phyloP scores from a whole-genome alignment of 139 green algal genomes.

The Haematococcus lacustris region DNA sequence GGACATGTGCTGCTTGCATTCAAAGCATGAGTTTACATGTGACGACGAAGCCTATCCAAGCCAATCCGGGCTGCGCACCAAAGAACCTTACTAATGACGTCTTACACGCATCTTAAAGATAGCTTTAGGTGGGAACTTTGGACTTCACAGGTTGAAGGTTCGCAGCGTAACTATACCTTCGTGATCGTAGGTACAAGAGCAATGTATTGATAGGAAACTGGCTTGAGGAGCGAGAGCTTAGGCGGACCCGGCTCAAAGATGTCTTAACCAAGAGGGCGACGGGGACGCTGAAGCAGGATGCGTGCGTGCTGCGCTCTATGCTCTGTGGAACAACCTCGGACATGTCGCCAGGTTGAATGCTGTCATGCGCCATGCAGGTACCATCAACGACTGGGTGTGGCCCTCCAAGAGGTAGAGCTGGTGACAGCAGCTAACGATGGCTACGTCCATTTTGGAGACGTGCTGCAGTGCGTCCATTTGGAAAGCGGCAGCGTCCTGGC shows the following conservation, averaged over 20 bases:
- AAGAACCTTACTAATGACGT: no score
- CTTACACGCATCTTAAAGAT: no score
- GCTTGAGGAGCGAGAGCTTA: conserved; percentile 53
- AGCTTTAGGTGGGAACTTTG: no score
- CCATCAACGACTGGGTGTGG: conserved; percentile 27
- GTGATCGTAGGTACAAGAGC: no score
- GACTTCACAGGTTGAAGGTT: no score
- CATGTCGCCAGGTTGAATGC: neutral
- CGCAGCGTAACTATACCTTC: no score
- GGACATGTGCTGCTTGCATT: no score
- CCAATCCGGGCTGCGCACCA: no score
- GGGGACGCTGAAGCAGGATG: conserved; percentile 35
- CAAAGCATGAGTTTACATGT: no score
- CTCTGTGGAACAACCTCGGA: neutral
- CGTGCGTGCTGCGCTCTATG: conserved; percentile 21
- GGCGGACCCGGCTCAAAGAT: conserved; percentile 40
- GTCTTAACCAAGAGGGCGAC: conserved; percentile 32
- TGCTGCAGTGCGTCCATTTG: conserved; percentile 48
- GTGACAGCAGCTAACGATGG: conserved; percentile 34
- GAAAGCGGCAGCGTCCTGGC: conserved; percentile 38
- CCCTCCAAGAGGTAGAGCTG: conserved; percentile 39
- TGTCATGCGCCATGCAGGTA: conserved; percentile 18
- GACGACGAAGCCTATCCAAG: no score
- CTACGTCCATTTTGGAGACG: conserved; percentile 56
- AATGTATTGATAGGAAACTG: conserved; percentile 54